Percentiles rank a stretch among this genome's conserved stretches.
Conservation (phyloP, 352 stramenopile genomes). For the Globisporangium middletonii region DNA sequence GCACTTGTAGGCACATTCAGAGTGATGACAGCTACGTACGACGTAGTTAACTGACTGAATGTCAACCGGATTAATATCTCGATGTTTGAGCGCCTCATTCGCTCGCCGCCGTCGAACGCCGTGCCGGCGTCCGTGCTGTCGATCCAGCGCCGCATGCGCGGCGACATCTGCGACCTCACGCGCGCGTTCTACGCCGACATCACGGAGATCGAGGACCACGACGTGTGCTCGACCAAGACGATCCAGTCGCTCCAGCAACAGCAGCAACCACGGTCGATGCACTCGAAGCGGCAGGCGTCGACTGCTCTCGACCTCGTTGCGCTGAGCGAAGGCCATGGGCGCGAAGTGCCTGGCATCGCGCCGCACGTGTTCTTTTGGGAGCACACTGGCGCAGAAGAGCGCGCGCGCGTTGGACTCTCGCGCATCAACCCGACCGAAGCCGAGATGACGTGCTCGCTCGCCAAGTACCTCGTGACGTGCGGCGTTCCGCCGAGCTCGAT, state of each 20-base stretch:
- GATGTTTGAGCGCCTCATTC: slow-evolving; percentile 87
- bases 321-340: slow-evolving; percentile 33
- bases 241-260: slow-evolving; percentile 18
- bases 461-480: slow-evolving; percentile 73
- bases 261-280: not conserved
- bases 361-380: slow-evolving; percentile 86
- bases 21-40: too few relatives aligned
- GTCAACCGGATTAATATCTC: slow-evolving; percentile 87
- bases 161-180: slow-evolving; percentile 83
- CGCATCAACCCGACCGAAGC: slow-evolving; percentile 69
- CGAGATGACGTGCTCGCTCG: slow-evolving; percentile 71
- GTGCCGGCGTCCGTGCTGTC: slow-evolving; percentile 78
- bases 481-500: slow-evolving; percentile 67
- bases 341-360: slow-evolving; percentile 72
- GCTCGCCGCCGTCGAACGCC: slow-evolving; percentile 44
- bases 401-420: slow-evolving; percentile 63
- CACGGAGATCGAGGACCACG: slow-evolving; percentile 77
- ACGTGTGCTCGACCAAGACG: slow-evolving; percentile 46
- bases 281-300: slow-evolving; percentile 1
- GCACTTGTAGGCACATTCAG: too few relatives aligned
- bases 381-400: slow-evolving; percentile 54
- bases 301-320: slow-evolving; percentile 6
- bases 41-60: too few relatives aligned
- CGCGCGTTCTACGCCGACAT: slow-evolving; percentile 79
- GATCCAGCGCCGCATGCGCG: slow-evolving; percentile 85